Evolutionary conservation across 768 basidiomycete genomes (phyloP).

Genomic region (Leccinellum rugosiceps): DNA sequence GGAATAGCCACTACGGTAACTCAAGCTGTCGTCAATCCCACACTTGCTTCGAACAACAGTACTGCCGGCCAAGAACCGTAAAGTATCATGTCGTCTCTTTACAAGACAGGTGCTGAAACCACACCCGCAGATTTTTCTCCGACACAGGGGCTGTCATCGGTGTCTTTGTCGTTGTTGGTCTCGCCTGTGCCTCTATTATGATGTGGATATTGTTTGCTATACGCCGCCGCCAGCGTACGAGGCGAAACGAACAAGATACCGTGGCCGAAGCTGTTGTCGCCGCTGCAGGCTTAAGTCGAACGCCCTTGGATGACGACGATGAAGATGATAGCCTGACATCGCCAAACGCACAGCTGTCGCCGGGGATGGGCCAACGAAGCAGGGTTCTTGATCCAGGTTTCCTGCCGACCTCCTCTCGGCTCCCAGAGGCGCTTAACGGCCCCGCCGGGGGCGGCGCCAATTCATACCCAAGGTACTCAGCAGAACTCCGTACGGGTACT

Average conservation of each 20-base stretch:
- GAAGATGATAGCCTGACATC: slow-evolving; percentile 34
- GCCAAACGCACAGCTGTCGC: slow-evolving; percentile 16
- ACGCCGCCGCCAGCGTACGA: slow-evolving; percentile 59
- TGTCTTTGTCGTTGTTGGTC: slow-evolving; percentile 86
- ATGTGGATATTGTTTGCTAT: slow-evolving; percentile 72
- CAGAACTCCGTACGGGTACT: slow-evolving; percentile 10
- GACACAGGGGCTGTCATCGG: slow-evolving; percentile 91
- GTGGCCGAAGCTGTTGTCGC: slow-evolving; percentile 70
- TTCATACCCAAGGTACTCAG: slow-evolving; percentile 49
- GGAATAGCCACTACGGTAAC: slow-evolving; percentile 60
- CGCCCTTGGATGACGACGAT: slow-evolving; percentile 67
- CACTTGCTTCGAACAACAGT: slow-evolving; percentile 51
- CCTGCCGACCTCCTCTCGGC: slow-evolving; percentile 30
- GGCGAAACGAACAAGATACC: slow-evolving; percentile 62
- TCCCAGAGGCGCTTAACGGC: slow-evolving; percentile 30
- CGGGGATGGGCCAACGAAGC: slow-evolving; percentile 42
- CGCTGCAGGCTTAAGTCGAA: slow-evolving; percentile 66
- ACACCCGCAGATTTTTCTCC: slow-evolving; percentile 64
- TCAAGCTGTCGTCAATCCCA: slow-evolving; percentile 65
- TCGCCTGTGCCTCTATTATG: slow-evolving; percentile 66
- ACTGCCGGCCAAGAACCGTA: slow-evolving; percentile 48
- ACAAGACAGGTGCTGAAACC: slow-evolving; percentile 2
- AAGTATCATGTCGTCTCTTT: slow-evolving; percentile 13
- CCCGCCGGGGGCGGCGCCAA: slow-evolving; percentile 35
- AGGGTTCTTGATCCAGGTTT: slow-evolving; percentile 21